These are phyloP conservation scores for Trichoderma asperelloides DNA, from an alignment of 495 filamentous ascomycete species.

Conservation along the genomic window DNA sequence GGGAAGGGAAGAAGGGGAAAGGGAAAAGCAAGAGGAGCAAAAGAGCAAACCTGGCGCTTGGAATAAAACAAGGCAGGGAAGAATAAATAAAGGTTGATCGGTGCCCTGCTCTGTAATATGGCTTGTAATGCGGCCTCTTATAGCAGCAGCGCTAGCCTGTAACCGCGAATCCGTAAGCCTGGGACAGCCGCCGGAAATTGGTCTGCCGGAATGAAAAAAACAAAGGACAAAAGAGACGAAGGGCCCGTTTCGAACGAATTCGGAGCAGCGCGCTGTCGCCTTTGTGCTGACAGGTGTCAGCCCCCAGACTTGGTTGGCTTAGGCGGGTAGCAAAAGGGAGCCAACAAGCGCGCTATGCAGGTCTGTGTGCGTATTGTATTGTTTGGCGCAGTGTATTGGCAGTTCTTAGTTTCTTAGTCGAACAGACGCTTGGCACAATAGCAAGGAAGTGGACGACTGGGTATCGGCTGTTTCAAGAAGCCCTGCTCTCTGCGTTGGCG, in stretches of 20 bases:
- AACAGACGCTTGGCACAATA: no score
- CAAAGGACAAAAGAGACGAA: background rate
- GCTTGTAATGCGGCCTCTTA: background rate
- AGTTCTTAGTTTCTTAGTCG: no score
- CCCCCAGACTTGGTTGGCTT: background rate
- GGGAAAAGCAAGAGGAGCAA: no score
- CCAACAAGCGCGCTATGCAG: no score
- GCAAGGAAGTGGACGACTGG: no score
- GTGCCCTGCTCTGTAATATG: no score
- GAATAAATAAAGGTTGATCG: background rate
- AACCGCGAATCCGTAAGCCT: background rate
- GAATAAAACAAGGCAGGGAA: background rate
- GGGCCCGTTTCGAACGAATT: background rate
- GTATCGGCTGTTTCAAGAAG: no score
- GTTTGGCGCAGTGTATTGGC: no score
- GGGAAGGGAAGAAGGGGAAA: background rate
- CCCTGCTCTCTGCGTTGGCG: no score
- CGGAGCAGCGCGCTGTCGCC: background rate
- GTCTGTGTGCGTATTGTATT: no score
- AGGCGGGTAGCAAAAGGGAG: no score
- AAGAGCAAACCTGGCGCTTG: no score
- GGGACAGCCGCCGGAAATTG: slow-evolving; percentile 6
- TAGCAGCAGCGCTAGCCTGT: background rate
- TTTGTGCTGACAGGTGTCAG: slow-evolving; percentile 6
- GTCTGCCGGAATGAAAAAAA: background rate